phyloP scores from a whole-genome alignment of 2,329 filamentous ascomycete genomes.

The Penicillium brasilianum region DNA sequence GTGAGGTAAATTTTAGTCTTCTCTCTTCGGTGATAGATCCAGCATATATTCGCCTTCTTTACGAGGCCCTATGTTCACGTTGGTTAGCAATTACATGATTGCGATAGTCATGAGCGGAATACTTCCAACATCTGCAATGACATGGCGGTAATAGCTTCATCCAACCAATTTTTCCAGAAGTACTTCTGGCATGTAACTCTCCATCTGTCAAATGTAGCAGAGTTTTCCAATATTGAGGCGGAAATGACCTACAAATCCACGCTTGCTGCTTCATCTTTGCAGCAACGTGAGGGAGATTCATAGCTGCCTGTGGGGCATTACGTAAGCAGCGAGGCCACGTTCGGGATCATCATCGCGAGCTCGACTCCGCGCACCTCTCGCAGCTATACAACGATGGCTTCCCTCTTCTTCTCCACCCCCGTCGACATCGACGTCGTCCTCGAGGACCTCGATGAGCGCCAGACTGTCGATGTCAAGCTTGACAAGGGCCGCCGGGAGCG shows the following conservation, averaged over 20 bases:
- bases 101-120: not conserved
- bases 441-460: slow-evolving; percentile 89
- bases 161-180: not conserved
- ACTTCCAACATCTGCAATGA: not conserved
- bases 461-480: slow-evolving; percentile 96
- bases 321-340: slow-evolving; percentile 30
- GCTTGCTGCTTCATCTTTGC: not conserved
- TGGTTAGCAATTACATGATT: too few relatives aligned
- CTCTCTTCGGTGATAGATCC: too few relatives aligned
- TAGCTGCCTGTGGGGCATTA: slow-evolving; percentile 24
- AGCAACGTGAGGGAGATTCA: too few relatives aligned
- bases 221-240: not conserved
- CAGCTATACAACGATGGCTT: slow-evolving; percentile 70
- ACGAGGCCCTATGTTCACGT: too few relatives aligned
- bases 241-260: not conserved
- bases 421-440: slow-evolving; percentile 99
- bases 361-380: slow-evolving; percentile 18
- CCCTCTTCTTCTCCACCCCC: slow-evolving; percentile 97
- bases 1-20: not conserved
- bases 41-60: too few relatives aligned
- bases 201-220: not conserved
- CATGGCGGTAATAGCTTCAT: not conserved
- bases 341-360: slow-evolving; percentile 28
- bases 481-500: slow-evolving; percentile 98
- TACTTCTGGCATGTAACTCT: not conserved